Evolutionary conservation across 2,329 filamentous ascomycete genomes (phyloP), one percentile per base, ranked within the genome.

Genomic region (Fusarium incarnatum): DNA sequence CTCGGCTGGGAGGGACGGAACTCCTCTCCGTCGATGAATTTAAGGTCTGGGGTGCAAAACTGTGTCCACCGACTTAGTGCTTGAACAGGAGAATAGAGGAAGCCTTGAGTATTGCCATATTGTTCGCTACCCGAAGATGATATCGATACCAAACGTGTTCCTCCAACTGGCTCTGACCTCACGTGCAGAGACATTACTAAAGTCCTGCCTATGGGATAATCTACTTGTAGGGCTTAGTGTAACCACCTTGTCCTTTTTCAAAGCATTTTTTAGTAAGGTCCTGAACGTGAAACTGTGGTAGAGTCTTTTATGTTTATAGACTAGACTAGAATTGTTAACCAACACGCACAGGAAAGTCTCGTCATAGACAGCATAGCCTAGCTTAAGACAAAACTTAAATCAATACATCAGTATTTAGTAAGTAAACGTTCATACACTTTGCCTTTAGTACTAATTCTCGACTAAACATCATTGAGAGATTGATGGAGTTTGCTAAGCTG

Each of bases 371-470:
- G 8, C 32, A 34, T 34, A 34, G 32, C 1, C 8, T 18, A 37
- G 10, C 32, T 6, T 4, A 37, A 37, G 9, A 18, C 16, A 37
- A 8, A 37, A n/a, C 18, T 37, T 1, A 11, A n/a, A 12, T 6
- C 3, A 10, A 11, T 4, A 37, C 3, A 5, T n/a, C 10, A 37
- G 34, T 18, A 1, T 37, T 11, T n/a, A 37, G 34, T 12, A 1
- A 5, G 6, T n/a, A 12, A 37, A 37, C 10, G 10, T 12, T n/a
- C 1, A 37, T 5, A n/a, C 10, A 2, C 1, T 12, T 37, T n/a
- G 10, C 0, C 18, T 37, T 37, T 3, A 7, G 3, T 37, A 12
- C 2, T n/a, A 12, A n/a, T n/a, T n/a, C 10, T 37, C 10, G 0
- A 37, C 18, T 37, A 4, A 12, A 12, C 1, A n/a, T 4, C 0